Conservation (phyloP, 2,329 filamentous ascomycete species). For the Fragosphaeria purpurea region DNA sequence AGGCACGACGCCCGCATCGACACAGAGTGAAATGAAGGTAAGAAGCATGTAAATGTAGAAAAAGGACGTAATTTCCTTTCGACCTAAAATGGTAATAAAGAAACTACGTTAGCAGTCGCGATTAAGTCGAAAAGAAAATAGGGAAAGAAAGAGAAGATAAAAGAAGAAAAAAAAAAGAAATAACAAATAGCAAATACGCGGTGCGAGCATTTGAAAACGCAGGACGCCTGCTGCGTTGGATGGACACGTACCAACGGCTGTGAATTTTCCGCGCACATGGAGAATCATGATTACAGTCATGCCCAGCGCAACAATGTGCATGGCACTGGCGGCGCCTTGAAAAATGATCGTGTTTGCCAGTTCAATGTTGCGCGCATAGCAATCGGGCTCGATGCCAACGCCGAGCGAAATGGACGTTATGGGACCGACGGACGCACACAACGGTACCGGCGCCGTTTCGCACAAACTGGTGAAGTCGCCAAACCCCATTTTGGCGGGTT, state of each 20-base stretch:
- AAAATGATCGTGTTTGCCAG: conserved; percentile 98
- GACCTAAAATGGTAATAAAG: conserved; percentile 29
- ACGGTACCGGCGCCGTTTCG: conserved; percentile 69
- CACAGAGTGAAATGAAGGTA: conserved; percentile 76
- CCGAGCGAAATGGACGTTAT: conserved; percentile 56
- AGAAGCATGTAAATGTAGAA: conserved; percentile 95
- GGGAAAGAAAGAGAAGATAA: too few species aligned
- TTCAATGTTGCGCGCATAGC: conserved; percentile 91
- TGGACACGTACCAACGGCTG: conserved; percentile 71
- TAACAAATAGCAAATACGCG: too few species aligned
- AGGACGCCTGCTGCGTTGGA: not conserved
- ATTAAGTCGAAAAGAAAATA: too few species aligned
- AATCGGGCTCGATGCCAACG: conserved; percentile 76
- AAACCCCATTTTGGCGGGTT: conserved; percentile 60
- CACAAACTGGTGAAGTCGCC: conserved; percentile 86
- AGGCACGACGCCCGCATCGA: conserved; percentile 87
- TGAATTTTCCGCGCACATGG: conserved; percentile 95
- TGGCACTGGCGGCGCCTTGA: conserved; percentile 78
- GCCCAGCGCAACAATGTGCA: conserved; percentile 79
- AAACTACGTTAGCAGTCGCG: not conserved
- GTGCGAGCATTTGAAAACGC: too few species aligned
- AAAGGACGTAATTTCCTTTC: conserved; percentile 70
- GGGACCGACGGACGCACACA: conserved; percentile 78
- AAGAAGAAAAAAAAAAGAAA: too few species aligned
- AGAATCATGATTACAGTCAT: conserved; percentile 98